Evolutionary conservation across 352 stramenopile species (phyloP), one percentile per base, ranked within the genome.

Genomic region (Pythium phragmitis): DNA sequence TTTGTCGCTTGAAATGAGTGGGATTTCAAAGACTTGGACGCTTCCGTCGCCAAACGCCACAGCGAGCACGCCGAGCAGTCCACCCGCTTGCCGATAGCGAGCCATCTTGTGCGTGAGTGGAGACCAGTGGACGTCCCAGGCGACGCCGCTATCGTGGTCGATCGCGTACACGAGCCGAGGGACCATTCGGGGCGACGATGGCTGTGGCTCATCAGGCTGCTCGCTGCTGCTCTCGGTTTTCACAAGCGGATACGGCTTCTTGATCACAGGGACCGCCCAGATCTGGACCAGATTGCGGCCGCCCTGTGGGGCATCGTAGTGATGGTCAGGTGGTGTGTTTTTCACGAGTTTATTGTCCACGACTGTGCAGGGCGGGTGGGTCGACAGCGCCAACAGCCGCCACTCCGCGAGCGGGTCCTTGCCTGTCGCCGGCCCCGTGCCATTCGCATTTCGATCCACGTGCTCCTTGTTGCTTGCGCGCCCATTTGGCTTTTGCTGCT

Each of bases 61-160:
- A 2, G 82, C 85, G 13, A 95, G 77, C 28, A 92, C 55, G 8
- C 87, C 85, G 2, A 92, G 60, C 30, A 83, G 65, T 21, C 74
- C 51, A 39, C 73, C 33, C 13, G 66, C 57, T 4, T 69, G 60
- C 13, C 46, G 46, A 48, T 65, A 63, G 19, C 60, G 54, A 17
- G 74, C 73, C 60, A 89, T 80, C n/a, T 77, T 75, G 19, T 76
- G 60, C 7, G 65, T 70, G 21, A 87, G 39, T 14, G 85, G 82
- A 28, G 77, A 82, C 87, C 87, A 96, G 55, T 94, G 83, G 39
- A 96, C 58, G 52, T 91, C 81, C 87, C 87, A 96, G 14, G 76
- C 84, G 9, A 91, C 85, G 14, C 83, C 85, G n/a, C 77, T 80
- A 17, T 77, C 53, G 50, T 96, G 87, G 39, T 88, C 83, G 37